Base-by-base conservation (phyloP, 768 basidiomycete genomes). In the Termitomyces sp. region DNA sequence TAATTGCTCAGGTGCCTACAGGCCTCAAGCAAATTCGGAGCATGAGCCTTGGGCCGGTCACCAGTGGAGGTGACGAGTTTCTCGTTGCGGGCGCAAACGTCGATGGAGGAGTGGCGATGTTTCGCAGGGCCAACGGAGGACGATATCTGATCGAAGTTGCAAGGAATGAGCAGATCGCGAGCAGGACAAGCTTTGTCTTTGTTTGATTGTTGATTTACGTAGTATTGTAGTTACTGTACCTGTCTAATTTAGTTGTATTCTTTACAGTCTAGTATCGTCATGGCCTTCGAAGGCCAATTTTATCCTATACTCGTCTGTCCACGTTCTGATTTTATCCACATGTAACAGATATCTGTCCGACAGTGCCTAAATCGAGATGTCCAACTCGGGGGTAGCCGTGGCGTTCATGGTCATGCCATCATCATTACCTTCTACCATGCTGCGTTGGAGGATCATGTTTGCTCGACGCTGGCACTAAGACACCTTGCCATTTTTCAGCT, bases 81-180 rank as follows among this genome's bases (percentile, higher is more conserved):
- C 69, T 88, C 29, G 73, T 86, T 40, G 84, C 84, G 25, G 77
- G 78, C 8, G 85, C 83, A 8, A 59, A 55, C 23, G 71, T 73
- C 27, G 77, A 74, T 4, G 84, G 84, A 17, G 86, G 87, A 1
- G 79, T 86, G 10, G 74, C 78, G 25, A 71, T 88, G n/a, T 76
- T 83, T 62, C 72, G 77, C 68, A 77, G 87, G 56, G 77, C 76
- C 2, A 73, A 83, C 17, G 75, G 78, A 2, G 86, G 87, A 19
- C 68, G 73, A 34, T 75, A 81, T 58, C 68, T 89, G 41, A 64
- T 68, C 47, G 73, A 82, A 58, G 75, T 87, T 17, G 83, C 77
- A 3, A 73, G 75, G 62, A 85, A 87, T 65, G 70, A 72, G 14
- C 76, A 78, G 40, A 68, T 87, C 23, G 59, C 56, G 21, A 62